Conservation (phyloP, 805 yeast genomes). For the Hagleromyces aurorensis region DNA sequence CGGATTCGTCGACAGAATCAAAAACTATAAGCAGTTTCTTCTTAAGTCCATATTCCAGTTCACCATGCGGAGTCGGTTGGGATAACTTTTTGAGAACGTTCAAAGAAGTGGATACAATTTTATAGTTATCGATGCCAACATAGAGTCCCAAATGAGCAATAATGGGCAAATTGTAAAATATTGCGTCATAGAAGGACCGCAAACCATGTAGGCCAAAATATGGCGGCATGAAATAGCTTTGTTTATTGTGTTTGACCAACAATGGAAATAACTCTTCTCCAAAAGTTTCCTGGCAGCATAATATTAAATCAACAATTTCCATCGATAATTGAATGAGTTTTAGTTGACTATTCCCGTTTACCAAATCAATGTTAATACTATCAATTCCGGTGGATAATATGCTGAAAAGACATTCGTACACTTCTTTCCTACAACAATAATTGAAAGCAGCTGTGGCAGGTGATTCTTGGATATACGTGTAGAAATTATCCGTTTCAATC, state of each 20-base stretch:
- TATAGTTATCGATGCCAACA: constrained; percentile 47
- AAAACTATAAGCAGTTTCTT: constrained; percentile 63
- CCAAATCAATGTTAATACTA: constrained; percentile 28
- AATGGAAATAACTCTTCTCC: constrained; percentile 36
- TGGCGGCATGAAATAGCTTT: constrained; percentile 25
- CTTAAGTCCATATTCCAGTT: constrained; percentile 36
- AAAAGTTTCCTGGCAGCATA: constrained; percentile 52
- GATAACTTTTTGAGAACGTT: constrained; percentile 46
- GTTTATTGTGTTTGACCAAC: constrained; percentile 25
- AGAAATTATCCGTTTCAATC: constrained; percentile 38
- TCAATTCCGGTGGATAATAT: constrained; percentile 58
- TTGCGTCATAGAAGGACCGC: constrained; percentile 60
- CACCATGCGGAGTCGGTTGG: constrained; percentile 22
- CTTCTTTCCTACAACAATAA: constrained; percentile 51
- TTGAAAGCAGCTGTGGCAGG: constrained; percentile 63
- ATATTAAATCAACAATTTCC: constrained; percentile 36
- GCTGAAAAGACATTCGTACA: constrained; percentile 47
- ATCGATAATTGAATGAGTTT: constrained; percentile 37
- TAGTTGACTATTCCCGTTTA: constrained; percentile 21
- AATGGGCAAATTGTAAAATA: constrained; percentile 60
- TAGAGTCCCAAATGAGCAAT: constrained; percentile 71
- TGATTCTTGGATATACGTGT: constrained; percentile 49
- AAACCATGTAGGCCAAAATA: constrained; percentile 50
- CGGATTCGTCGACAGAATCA: constrained; percentile 71
- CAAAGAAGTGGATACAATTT: constrained; percentile 48